A percentile compares a stretch with the other conserved stretches of the same genome.
phyloP scores from a whole-genome alignment of 495 filamentous ascomycete species.

The Choiromyces venosus region DNA sequence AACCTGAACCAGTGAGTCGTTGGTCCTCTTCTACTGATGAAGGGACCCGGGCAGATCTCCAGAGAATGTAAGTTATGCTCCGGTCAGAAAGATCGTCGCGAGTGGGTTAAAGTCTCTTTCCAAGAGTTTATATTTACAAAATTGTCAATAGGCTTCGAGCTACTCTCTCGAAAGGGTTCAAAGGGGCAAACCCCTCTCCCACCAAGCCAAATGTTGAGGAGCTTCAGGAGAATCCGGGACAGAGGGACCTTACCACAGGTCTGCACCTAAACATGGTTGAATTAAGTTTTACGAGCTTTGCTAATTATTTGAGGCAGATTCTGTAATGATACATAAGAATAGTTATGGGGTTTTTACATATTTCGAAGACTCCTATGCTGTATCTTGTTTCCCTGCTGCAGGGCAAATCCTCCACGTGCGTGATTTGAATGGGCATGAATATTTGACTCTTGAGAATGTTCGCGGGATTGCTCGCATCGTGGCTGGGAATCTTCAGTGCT shows the following conservation, averaged over 20 bases:
- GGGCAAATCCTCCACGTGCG: constrained; percentile 29
- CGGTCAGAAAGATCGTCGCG: background rate
- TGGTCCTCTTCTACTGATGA: constrained; percentile 1
- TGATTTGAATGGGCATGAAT: constrained; percentile 18
- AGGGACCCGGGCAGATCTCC: background rate
- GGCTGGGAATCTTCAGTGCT: constrained; percentile 24
- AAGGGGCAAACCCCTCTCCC: background rate
- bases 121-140: background rate
- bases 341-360: constrained; percentile 17
- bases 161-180: background rate
- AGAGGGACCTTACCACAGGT: background rate
- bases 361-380: constrained; percentile 5
- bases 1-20: background rate
- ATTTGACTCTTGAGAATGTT: constrained; percentile 24
- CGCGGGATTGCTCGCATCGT: constrained; percentile 22
- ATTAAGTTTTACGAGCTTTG: background rate
- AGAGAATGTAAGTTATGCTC: background rate
- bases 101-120: background rate
- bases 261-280: background rate
- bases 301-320: background rate
- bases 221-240: background rate
- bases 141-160: background rate
- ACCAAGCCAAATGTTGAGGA: background rate
- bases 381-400: constrained; percentile 13
- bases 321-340: background rate